Percentiles rank a stretch among this genome's conserved stretches.
phyloP scores from a whole-genome alignment of 805 yeast genomes.

The Candida adriatica region DNA sequence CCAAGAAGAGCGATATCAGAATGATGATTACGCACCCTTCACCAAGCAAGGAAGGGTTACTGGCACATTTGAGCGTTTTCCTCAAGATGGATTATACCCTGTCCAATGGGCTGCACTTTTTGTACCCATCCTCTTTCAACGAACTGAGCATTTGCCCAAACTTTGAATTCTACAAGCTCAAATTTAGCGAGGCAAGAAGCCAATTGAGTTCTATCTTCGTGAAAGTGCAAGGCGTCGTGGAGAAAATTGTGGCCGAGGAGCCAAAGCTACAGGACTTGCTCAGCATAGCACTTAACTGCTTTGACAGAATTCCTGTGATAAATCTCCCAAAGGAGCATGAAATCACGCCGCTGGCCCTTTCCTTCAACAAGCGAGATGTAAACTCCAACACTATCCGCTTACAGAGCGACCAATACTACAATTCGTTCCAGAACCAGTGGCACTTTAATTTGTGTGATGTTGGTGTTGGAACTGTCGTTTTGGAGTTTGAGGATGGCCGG shows the following conservation, averaged over 20 bases:
- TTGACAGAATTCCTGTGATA: slow-evolving; percentile 55
- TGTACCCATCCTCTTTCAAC: slow-evolving; percentile 63
- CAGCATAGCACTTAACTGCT: slow-evolving; percentile 50
- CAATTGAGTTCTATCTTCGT: slow-evolving; percentile 62
- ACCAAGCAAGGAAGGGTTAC: slow-evolving; percentile 60
- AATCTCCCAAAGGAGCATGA: slow-evolving; percentile 29
- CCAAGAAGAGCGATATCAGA: slow-evolving; percentile 42
- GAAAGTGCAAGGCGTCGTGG: slow-evolving; percentile 47
- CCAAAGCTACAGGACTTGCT: slow-evolving; percentile 39
- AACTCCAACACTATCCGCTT: slow-evolving; percentile 37
- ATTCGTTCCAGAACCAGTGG: slow-evolving; percentile 70
- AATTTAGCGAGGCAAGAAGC: slow-evolving; percentile 53
- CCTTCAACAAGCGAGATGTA: slow-evolving; percentile 32
- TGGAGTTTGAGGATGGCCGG: slow-evolving; percentile 38
- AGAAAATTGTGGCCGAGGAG: slow-evolving; percentile 33
- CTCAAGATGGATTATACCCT: slow-evolving; percentile 67
- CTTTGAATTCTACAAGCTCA: slow-evolving; percentile 55
- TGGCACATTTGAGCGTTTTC: slow-evolving; percentile 60
- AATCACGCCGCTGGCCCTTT: slow-evolving; percentile 34
- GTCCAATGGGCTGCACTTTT: slow-evolving; percentile 66
- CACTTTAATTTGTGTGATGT: slow-evolving; percentile 68
- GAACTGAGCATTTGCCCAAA: slow-evolving; percentile 59
- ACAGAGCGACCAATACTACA: slow-evolving; percentile 54
- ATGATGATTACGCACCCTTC: slow-evolving; percentile 64
- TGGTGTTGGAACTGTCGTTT: slow-evolving; percentile 40